Evolutionary conservation across 495 filamentous ascomycete genomes (phyloP).

Genomic region (Chaetomium fimeti): DNA sequence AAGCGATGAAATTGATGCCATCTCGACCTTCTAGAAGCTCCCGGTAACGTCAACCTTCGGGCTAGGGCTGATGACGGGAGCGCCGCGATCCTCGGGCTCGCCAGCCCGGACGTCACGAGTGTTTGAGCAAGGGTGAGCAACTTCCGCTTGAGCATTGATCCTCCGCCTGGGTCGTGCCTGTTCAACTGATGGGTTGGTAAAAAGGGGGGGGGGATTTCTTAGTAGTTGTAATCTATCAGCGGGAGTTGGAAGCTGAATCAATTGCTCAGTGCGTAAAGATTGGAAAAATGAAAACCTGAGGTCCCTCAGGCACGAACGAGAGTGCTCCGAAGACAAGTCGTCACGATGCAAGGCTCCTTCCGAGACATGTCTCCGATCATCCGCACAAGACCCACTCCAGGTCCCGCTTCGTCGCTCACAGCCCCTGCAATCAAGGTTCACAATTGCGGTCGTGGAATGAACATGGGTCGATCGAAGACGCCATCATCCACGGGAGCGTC

Average conservation of each 20-base stretch:
- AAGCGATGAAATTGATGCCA: conserved; percentile 40
- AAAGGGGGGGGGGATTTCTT: no score
- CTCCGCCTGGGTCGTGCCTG: not conserved
- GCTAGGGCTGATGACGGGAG: conserved; percentile 7
- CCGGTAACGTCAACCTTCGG: conserved; percentile 43
- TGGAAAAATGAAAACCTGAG: not conserved
- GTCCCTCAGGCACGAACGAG: no score
- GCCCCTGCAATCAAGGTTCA: not conserved
- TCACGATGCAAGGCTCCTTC: conserved; percentile 4
- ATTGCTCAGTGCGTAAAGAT: no score
- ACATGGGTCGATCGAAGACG: not conserved
- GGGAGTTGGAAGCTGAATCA: no score
- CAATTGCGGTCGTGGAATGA: not conserved
- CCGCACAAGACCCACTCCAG: not conserved
- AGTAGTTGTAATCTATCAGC: no score
- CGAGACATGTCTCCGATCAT: conserved; percentile 12
- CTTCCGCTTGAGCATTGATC: not conserved
- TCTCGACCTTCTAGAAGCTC: conserved; percentile 47
- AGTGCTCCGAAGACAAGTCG: not conserved
- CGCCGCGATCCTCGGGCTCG: conserved; percentile 12
- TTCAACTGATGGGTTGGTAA: no score
- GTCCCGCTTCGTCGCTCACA: not conserved
- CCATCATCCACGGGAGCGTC: not conserved
- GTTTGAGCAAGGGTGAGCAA: not conserved
- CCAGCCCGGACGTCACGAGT: conserved; percentile 3